Evolutionary conservation across 1,284 basidiomycete species (phyloP).

Genomic region (Wallemia mellicola): DNA sequence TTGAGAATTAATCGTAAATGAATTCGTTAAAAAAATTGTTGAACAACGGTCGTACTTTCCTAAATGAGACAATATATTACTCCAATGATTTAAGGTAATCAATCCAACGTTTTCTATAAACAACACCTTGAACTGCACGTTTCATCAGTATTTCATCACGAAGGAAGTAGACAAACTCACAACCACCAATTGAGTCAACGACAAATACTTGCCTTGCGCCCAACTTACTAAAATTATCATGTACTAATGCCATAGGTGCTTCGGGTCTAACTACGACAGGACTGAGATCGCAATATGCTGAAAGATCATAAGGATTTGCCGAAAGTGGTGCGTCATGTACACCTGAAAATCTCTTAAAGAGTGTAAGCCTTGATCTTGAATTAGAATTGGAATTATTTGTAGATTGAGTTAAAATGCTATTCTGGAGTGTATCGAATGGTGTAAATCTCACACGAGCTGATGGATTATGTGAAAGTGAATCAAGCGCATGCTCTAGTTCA

Average conservation of each 20-base stretch:
- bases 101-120: neutral
- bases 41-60: too few relatives aligned
- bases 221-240: neutral
- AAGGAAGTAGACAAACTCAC: too few relatives aligned
- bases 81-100: neutral
- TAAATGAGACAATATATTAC: neutral
- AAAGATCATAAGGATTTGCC: neutral
- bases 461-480: neutral
- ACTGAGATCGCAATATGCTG: neutral
- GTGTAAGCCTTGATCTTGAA: too few relatives aligned
- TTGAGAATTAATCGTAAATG: too few relatives aligned
- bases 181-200: neutral
- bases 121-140: neutral
- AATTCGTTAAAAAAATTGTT: too few relatives aligned
- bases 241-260: neutral
- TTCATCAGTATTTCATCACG: too few relatives aligned
- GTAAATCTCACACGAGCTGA: neutral
- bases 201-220: neutral
- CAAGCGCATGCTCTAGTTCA: neutral
- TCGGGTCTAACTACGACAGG: neutral
- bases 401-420: neutral
- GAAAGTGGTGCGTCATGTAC: neutral
- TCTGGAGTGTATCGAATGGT: neutral
- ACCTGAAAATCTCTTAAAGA: neutral
- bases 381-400: neutral